phyloP scores from a whole-genome alignment of 2,329 filamentous ascomycete species.

The Aspergillus sp. region DNA sequence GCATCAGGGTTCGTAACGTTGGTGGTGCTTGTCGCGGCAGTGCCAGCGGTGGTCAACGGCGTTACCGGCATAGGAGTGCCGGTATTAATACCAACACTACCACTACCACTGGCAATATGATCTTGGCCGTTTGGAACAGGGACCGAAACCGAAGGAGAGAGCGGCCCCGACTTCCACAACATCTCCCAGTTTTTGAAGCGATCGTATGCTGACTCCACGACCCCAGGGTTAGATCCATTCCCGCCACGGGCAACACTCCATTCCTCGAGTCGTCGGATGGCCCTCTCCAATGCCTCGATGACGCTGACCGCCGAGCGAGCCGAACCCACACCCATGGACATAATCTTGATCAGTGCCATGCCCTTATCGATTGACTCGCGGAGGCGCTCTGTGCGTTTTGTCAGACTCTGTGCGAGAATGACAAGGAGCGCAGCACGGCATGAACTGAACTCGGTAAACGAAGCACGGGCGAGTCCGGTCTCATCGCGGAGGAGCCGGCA shows the following conservation, averaged over 20 bases:
- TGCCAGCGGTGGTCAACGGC: conserved; percentile 9
- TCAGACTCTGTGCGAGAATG: conserved; percentile 33
- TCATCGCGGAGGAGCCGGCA: conserved; percentile 44
- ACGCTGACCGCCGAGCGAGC: conserved; percentile 47
- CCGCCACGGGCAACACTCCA: conserved; percentile 30
- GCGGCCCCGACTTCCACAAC: conserved; percentile 38
- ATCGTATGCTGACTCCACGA: conserved; percentile 43
- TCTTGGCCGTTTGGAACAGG: conserved; percentile 12
- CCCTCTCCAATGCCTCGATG: conserved; percentile 46
- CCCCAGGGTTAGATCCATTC: conserved; percentile 20
- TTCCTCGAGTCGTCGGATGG: conserved; percentile 39
- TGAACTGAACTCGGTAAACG: conserved; percentile 50
- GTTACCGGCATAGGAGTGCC: conserved; percentile 13
- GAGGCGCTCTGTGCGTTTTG: conserved; percentile 35
- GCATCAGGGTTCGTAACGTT: no score
- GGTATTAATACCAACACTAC: conserved; percentile 1
- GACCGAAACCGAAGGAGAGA: conserved; percentile 23
- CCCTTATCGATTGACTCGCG: conserved; percentile 43
- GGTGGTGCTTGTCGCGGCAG: no score
- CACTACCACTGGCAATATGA: conserved; percentile 6
- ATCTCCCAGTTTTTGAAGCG: conserved; percentile 47
- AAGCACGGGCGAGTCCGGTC: conserved; percentile 47
- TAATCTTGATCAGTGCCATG: conserved; percentile 45
- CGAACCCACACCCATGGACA: conserved; percentile 47
- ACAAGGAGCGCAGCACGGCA: conserved; percentile 49